phyloP scores from a whole-genome alignment of 805 yeast genomes.

The Metschnikowia santaceciliae region DNA sequence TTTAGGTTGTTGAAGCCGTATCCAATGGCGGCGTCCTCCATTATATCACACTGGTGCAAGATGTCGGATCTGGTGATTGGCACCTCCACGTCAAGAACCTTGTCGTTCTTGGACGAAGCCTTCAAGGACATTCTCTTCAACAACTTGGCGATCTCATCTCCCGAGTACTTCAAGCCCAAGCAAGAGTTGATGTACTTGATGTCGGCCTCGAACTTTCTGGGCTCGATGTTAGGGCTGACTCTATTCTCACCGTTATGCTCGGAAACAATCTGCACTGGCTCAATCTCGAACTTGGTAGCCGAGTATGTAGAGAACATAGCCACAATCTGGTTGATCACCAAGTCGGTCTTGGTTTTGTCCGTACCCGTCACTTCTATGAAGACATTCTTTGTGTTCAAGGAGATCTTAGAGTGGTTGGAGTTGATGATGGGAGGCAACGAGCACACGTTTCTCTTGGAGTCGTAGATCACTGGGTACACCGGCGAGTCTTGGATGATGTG shows the following conservation, averaged over 20 bases:
- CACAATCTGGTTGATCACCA: slow-evolving; percentile 86
- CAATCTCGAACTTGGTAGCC: slow-evolving; percentile 75
- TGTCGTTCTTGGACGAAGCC: slow-evolving; percentile 50
- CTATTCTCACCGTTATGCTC: slow-evolving; percentile 76
- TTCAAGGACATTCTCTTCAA: slow-evolving; percentile 77
- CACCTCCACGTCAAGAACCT: slow-evolving; percentile 60
- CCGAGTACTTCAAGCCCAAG: slow-evolving; percentile 73
- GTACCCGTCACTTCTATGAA: slow-evolving; percentile 94
- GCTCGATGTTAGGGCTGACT: slow-evolving; percentile 65
- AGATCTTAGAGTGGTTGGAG: slow-evolving; percentile 84
- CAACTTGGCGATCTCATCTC: slow-evolving; percentile 63
- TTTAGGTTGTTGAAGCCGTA: slow-evolving; percentile 89
- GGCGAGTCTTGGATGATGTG: slow-evolving; percentile 86
- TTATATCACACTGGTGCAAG: slow-evolving; percentile 93
- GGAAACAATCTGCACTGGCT: slow-evolving; percentile 83
- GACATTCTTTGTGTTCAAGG: slow-evolving; percentile 79
- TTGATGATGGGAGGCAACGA: slow-evolving; percentile 97
- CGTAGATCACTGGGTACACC: slow-evolving; percentile 86
- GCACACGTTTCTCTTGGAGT: slow-evolving; percentile 69
- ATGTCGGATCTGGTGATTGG: slow-evolving; percentile 97
- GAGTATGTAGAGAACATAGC: slow-evolving; percentile 95
- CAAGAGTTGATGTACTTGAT: slow-evolving; percentile 85
- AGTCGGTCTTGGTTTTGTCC: slow-evolving; percentile 88
- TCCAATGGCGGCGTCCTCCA: slow-evolving; percentile 97
- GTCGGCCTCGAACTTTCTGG: slow-evolving; percentile 70